Base-by-base conservation (phyloP, 192 early-diverging fungal genomes). In the Umbelopsis vinacea region DNA sequence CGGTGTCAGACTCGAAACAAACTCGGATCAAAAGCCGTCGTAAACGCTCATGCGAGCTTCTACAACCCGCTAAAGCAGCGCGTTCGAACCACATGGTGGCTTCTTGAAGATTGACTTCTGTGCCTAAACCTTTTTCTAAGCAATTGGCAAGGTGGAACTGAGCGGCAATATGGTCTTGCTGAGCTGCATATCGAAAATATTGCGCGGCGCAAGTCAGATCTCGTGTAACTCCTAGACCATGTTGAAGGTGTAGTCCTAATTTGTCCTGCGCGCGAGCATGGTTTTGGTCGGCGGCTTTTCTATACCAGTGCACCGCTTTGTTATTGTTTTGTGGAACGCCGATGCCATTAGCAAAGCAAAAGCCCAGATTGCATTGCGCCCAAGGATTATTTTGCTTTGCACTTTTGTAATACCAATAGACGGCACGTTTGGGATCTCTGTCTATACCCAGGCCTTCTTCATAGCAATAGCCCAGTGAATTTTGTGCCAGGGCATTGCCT, bases 351-450 rank as follows among this genome's bases (percentile, higher is more conserved):
- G 89, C 87, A 68, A 90, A 87, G 73, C 93, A 94, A 68, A 85
- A 91, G 3, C 91, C 94, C 21, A 94, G 83, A 71, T 93, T 95
- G 79, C 90, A 93, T 72, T 95, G 92, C 10, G 94, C 92, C 90
- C 90, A 89, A 8, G 93, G 88, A 74, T 93, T 91, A 69, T 89
- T 87, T 63, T 89, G 81, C 46, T 89, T 76, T 3, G 93, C 90
- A 15, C 93, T 87, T 60, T 84, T 80, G 21, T 87, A 76, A 67
- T 93, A 87, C 80, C 92, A 88, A 45, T 85, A 74, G 2, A 90
- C 81, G 11, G 94, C 90, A 73, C 88, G 82, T 43, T 81, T 71
- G 15, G 74, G 60, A 71, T 88, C 80, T 74, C 83, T 83, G 55
- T 85, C 75, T 1, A 87, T 76, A 10, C 94, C 94, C 5, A 90